A percentile compares a stretch with the other conserved stretches of the same genome.
Conservation (phyloP, 257 asterid species). For the Paulownia fortunei region DNA sequence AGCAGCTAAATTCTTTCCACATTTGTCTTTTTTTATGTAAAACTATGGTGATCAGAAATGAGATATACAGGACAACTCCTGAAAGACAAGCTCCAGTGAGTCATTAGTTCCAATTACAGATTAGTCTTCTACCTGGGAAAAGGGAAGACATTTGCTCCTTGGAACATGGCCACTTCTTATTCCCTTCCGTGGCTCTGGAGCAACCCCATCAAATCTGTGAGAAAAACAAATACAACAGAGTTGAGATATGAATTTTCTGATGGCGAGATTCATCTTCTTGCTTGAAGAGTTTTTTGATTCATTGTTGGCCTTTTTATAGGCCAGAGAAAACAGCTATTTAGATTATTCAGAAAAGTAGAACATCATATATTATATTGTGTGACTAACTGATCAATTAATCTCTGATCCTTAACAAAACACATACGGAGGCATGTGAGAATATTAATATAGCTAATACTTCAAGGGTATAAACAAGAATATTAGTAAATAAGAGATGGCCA, state of each 20-base stretch:
- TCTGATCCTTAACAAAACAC: background rate
- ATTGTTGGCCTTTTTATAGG: background rate
- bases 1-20: background rate
- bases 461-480: background rate
- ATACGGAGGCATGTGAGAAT: background rate
- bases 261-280: background rate
- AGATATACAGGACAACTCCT: background rate
- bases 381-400: background rate
- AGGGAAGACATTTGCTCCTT: conserved; percentile 77
- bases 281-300: background rate
- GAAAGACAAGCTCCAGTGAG: background rate
- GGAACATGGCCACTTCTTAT: conserved; percentile 74
- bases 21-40: background rate
- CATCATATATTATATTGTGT: background rate
- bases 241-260: background rate
- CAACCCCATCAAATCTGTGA: conserved; percentile 71
- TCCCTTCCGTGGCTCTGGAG: conserved; percentile 83
- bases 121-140: conserved; percentile 54
- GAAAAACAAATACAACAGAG: background rate
- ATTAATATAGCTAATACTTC: background rate
- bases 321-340: background rate
- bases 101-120: background rate
- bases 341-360: background rate
- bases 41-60: background rate
- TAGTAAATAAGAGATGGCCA: background rate